Evolutionary conservation across 1,284 basidiomycete species (phyloP), one percentile per base, ranked within the genome.

Genomic region (Cutaneotrichosporon cyanovorans): DNA sequence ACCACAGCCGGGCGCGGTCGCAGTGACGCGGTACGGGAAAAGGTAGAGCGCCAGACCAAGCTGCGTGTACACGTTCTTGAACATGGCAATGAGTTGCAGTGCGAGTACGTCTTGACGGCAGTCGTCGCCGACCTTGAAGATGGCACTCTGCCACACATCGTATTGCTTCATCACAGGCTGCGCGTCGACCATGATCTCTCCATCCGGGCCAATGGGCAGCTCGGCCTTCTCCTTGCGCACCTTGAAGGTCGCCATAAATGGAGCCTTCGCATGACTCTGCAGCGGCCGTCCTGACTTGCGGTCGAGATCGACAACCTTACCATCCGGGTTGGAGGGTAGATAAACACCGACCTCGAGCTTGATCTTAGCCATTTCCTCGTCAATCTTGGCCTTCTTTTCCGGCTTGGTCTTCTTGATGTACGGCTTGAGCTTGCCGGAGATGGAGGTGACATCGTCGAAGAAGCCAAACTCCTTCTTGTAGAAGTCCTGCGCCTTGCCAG

Each of bases 241-340:
- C 76, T 93, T 95, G 78, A 99, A 99, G 0, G 95, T 97, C 0
- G 95, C 95, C 95, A 99, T 98, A 75, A 98, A 99, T 0, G 95
- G 95, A 5, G 95, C 92, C 89, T 99, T 99, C 7, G 95, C 95
- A 62, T 98, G 95, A 65, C 85, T 90, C 72, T 99, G 95, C 31
- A 99, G 74, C 2, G 95, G 95, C 20, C 95, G 78, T 1, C 95
- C 95, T 11, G 91, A 95, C 64, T 87, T 89, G 65, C 95, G 88
- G 71, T 98, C 93, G 51, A 99, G 84, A 65, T 97, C 95, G 20
- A 98, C 80, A 8, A 99, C 91, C 30, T 84, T 79, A 39, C 95
- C 93, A 63, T 99, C 95, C 0, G 95, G 93, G 65, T 99, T 98
- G 66, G 87, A 91, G 0, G 95, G 95, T 34, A 99, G 75, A 67